Percentiles rank a stretch among this genome's conserved stretches.
phyloP scores from a whole-genome alignment of 148 eudicot genomes.

The Agrostemma githago region DNA sequence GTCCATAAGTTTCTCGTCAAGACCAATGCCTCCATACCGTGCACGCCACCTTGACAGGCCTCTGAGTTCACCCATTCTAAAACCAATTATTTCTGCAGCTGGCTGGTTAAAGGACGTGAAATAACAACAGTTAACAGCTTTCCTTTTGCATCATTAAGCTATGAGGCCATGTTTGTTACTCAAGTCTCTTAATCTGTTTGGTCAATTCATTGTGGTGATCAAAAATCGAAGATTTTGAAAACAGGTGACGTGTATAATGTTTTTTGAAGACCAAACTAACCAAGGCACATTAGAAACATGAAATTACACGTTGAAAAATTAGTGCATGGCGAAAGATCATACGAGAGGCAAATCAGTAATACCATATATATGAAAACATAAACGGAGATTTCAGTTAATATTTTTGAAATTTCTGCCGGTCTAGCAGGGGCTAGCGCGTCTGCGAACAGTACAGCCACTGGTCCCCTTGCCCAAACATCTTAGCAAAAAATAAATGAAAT shows the following conservation, averaged over 20 bases:
- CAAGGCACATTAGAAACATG: background rate
- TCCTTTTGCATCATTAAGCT: background rate
- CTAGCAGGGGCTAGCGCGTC: too few relatives aligned
- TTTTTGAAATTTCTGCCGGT: too few relatives aligned
- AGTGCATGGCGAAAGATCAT: background rate
- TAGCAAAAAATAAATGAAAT: background rate
- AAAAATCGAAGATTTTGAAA: background rate
- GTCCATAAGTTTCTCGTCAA: slow-evolving; percentile 65
- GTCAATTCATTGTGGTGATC: background rate
- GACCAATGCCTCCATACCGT: slow-evolving; percentile 76
- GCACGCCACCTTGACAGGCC: slow-evolving; percentile 98
- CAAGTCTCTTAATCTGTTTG: background rate
- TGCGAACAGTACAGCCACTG: too few relatives aligned
- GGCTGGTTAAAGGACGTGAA: slow-evolving; percentile 51
- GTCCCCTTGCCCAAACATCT: background rate
- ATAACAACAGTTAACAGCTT: slow-evolving; percentile 8
- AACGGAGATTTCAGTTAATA: too few relatives aligned
- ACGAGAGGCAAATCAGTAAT: too few relatives aligned
- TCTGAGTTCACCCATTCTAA: slow-evolving; percentile 89
- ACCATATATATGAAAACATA: too few relatives aligned
- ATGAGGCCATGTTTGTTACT: slow-evolving; percentile 3
- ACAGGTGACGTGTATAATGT: background rate
- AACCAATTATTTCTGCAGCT: slow-evolving; percentile 89
- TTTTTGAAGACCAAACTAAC: background rate
- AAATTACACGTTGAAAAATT: background rate